A percentile compares a stretch with the other conserved stretches of the same genome.
phyloP scores from a whole-genome alignment of 2,329 filamentous ascomycete genomes.

The Neofusicoccum umdonicola region DNA sequence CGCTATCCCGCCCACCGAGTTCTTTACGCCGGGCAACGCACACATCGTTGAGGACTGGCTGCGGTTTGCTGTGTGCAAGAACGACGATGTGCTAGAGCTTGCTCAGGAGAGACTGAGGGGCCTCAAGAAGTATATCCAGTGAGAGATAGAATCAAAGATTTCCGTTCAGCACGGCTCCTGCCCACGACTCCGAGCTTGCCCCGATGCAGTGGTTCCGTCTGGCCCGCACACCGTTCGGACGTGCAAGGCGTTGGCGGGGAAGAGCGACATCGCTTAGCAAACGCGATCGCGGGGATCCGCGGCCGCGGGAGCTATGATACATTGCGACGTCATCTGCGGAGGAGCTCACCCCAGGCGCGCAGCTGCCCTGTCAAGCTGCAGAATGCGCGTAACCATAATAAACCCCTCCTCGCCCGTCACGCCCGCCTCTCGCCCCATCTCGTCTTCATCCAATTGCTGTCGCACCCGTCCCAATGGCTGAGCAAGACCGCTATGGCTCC shows the following conservation, averaged over 20 bases:
- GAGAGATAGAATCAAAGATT: slow-evolving; percentile 37
- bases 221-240: too few relatives aligned
- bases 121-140: slow-evolving; percentile 30
- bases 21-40: slow-evolving; percentile 83
- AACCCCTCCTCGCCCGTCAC: slow-evolving; percentile 1
- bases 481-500: slow-evolving; percentile 18
- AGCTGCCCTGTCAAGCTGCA: slow-evolving; percentile 5
- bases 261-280: background rate
- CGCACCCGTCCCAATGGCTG: slow-evolving; percentile 15
- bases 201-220: background rate
- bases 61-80: slow-evolving; percentile 94
- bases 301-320: slow-evolving; percentile 16
- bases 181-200: background rate
- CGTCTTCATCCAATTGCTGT: background rate
- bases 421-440: background rate
- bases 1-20: slow-evolving; percentile 94
- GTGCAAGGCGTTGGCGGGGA: too few relatives aligned
- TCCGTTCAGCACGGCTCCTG: slow-evolving; percentile 33
- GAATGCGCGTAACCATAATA: background rate
- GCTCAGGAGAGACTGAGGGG: slow-evolving; percentile 51
- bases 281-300: background rate
- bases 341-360: slow-evolving; percentile 9
- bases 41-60: slow-evolving; percentile 90
- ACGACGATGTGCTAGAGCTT: slow-evolving; percentile 68
- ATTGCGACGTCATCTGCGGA: slow-evolving; percentile 14